Evolutionary conservation across 306 rosid species (phyloP).

Genomic region (Styphnolobium japonicum): DNA sequence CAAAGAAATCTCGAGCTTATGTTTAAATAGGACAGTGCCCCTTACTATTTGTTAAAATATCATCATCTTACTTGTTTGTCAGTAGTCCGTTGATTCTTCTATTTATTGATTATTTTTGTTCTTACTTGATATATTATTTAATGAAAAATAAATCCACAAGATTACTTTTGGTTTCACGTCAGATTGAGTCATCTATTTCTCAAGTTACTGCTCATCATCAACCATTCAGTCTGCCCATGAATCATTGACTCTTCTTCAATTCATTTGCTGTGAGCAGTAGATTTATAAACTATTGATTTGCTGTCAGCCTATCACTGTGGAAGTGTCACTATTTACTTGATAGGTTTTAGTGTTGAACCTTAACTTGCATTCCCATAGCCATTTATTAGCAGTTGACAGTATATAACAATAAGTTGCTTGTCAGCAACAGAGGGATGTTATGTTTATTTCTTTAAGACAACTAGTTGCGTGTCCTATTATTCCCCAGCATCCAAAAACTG

Average conservation of each 20-base stretch:
- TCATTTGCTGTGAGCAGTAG: neutral
- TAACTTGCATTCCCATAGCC: neutral
- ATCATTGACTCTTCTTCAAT: conserved; percentile 1
- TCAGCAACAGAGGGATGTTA: neutral
- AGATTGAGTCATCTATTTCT: neutral
- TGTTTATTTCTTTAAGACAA: neutral
- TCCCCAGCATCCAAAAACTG: no score
- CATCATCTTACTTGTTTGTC: neutral
- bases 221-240: neutral
- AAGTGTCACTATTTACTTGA: neutral
- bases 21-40: neutral
- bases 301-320: neutral
- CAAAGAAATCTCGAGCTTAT: conserved; percentile 13
- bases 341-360: neutral
- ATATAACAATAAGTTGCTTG: neutral
- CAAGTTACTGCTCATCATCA: neutral
- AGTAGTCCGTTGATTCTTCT: neutral
- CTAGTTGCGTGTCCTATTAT: no score
- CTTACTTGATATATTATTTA: neutral
- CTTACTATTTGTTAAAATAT: neutral
- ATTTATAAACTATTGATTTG: neutral
- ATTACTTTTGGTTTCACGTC: conserved; percentile 1
- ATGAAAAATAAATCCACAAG: conserved; percentile 28
- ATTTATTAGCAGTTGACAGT: neutral
- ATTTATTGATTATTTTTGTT: neutral